phyloP scores from a whole-genome alignment of 2,329 filamentous ascomycete species.

The Verticillium klebahnii region DNA sequence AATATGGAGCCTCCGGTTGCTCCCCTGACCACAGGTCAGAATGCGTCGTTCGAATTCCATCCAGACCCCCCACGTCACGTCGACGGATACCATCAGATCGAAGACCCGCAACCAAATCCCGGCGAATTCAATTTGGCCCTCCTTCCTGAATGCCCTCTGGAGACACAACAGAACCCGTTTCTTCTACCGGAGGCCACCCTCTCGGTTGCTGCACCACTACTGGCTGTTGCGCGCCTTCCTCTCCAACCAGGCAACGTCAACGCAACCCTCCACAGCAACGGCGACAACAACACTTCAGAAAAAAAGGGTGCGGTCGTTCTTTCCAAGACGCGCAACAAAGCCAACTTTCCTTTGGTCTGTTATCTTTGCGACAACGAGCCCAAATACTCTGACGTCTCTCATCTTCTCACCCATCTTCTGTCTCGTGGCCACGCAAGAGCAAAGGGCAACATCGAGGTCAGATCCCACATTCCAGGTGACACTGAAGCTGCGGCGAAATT shows the following conservation, averaged over 20 bases:
- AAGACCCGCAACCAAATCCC: neutral
- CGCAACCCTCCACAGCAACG: neutral
- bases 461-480: conserved; percentile 66
- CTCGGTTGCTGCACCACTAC: neutral
- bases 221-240: neutral
- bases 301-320: neutral
- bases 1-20: neutral
- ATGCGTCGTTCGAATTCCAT: neutral
- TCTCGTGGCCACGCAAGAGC: conserved; percentile 77
- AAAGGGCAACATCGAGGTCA: conserved; percentile 75
- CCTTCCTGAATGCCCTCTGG: neutral
- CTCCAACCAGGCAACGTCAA: neutral
- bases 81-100: neutral
- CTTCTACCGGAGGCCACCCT: neutral
- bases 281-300: neutral
- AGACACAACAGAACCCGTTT: neutral
- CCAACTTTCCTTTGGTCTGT: conserved; percentile 64
- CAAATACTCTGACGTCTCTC: conserved; percentile 83
- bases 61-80: neutral
- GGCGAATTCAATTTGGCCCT: neutral
- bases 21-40: neutral
- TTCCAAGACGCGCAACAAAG: neutral
- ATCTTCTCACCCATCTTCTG: conserved; percentile 85
- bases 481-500: conserved; percentile 58
- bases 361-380: conserved; percentile 76